phyloP scores from a whole-genome alignment of 441 rosid species.

The Cnidoscolus chayamansa region DNA sequence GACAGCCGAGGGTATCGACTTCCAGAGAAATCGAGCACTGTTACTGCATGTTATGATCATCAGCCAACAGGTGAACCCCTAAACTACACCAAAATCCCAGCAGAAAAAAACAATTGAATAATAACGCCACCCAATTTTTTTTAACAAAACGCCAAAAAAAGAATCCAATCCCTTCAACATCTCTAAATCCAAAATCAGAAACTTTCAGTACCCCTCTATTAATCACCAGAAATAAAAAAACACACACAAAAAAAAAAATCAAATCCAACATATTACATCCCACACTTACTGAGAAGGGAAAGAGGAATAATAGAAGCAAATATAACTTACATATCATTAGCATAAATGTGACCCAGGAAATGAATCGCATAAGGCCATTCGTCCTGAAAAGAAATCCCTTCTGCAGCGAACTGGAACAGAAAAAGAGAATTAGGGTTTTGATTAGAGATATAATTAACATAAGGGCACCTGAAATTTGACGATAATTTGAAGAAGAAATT shows the following conservation, averaged over 20 bases:
- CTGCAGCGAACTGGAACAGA: conserved; percentile 52
- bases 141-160: neutral
- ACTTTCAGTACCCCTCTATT: neutral
- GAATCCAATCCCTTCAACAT: neutral
- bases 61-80: conserved; percentile 2
- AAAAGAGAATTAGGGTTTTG: conserved; percentile 10
- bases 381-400: conserved; percentile 61
- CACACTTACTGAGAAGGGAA: too few relatives aligned
- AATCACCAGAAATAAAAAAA: neutral
- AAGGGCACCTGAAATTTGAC: neutral
- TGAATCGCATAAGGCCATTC: conserved; percentile 90
- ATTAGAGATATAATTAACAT: neutral
- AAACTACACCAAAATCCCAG: neutral
- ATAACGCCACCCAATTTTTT: neutral
- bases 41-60: conserved; percentile 48
- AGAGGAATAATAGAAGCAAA: neutral
- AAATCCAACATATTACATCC: neutral
- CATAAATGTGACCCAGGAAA: conserved; percentile 71
- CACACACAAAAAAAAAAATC: neutral
- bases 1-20: conserved; percentile 56
- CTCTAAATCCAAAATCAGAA: too few relatives aligned
- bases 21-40: conserved; percentile 86
- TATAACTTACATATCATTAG: conserved; percentile 57
- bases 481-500: neutral
- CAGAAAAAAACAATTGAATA: neutral